Conservation (phyloP, 1,139 yeast species). For the Candida pseudoviswanathii region DNA sequence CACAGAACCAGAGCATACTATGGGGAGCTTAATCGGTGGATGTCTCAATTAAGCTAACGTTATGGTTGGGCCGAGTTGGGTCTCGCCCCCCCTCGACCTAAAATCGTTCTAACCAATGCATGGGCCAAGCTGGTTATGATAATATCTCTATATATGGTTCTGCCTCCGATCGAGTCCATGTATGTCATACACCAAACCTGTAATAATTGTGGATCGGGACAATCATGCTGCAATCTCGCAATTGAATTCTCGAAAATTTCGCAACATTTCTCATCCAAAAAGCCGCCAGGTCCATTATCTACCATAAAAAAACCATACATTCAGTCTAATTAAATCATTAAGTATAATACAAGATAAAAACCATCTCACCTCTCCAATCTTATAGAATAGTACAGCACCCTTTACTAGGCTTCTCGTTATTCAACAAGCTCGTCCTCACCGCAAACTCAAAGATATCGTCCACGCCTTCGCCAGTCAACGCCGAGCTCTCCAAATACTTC, state of each 20-base stretch:
- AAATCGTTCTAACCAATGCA: too few relatives aligned
- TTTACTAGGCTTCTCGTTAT: constrained; percentile 28
- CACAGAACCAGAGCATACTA: not conserved
- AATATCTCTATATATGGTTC: not conserved
- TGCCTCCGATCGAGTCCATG: too few relatives aligned
- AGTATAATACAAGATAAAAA: not conserved
- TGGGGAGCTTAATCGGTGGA: too few relatives aligned
- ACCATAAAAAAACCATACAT: not conserved
- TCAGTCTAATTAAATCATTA: not conserved
- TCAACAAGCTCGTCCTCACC: constrained; percentile 63
- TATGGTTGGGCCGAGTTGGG: too few relatives aligned
- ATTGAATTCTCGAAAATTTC: not conserved
- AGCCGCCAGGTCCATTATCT: not conserved
- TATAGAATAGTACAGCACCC: constrained; percentile 41
- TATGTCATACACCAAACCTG: too few relatives aligned
- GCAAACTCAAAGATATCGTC: constrained; percentile 81
- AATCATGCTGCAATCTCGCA: not conserved
- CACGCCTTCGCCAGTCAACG: constrained; percentile 79
- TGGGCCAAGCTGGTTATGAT: not conserved
- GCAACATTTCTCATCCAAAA: not conserved
- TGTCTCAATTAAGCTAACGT: too few relatives aligned
- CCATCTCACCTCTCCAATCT: not conserved
- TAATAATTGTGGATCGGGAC: too few relatives aligned
- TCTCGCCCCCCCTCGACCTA: too few relatives aligned
- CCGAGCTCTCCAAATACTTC: constrained; percentile 70